Evolutionary conservation across 1,284 basidiomycete genomes (phyloP), one percentile per base, ranked within the genome.

Genomic region (Paramarasmius palmivorus): DNA sequence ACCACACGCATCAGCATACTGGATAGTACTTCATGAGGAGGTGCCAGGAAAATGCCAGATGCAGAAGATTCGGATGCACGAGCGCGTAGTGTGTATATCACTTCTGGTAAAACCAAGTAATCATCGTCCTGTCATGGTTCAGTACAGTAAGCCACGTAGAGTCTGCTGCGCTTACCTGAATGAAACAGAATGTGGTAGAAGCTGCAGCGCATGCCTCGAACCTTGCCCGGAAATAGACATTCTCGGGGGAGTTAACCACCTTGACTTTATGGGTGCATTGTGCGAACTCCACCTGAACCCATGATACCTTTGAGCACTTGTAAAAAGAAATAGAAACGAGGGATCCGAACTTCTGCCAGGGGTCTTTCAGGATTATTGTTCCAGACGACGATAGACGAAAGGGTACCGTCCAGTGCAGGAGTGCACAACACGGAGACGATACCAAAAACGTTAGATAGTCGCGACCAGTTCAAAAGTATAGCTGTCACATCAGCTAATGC

Each of bases 391-490:
- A 88, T 73, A 50, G 73, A 68, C 10, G 74, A 68, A 32, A 88
- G 70, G 5, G 75, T 73, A 51, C 74, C 70, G n/a, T 78, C 67
- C 34, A 85, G 66, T 59, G 68, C 69, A 5, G 73, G 61, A 3
- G 67, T 68, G 60, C 86, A 88, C 10, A 88, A 68, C 20, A 76
- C 61, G 22, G 76, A 73, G 14, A 72, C 73, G 53, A 88, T 83
- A 47, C 71, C 71, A 36, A 80, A 63, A 38, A 88, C 82, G 59
- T 88, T 88, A 0, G 73, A 66, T 34, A 85, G 73, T 26, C 83
- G 75, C 40, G 79, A 81, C 86, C 85, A 88, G 65, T 88, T 87
- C 42, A 87, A 69, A 37, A 88, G 63, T 35, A 88, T 69, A 9
- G 79, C 82, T 7, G 83, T 86, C 15, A 69, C 70, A 49, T 73